A percentile compares a stretch with the other conserved stretches of the same genome.
Conservation (phyloP, 2,329 filamentous ascomycete genomes). For the Claviceps sp. region DNA sequence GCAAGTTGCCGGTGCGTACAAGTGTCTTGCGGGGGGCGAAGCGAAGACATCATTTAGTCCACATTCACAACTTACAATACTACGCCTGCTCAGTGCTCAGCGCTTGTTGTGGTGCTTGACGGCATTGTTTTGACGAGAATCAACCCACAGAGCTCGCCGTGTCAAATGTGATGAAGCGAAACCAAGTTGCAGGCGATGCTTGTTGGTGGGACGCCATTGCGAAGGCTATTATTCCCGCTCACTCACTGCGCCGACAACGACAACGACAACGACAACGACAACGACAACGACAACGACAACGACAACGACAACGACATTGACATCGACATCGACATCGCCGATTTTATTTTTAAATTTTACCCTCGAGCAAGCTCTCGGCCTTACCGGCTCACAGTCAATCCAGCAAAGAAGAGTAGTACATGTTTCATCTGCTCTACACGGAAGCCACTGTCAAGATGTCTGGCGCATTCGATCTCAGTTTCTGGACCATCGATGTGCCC, state of each 20-base stretch:
- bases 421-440: constrained; percentile 7
- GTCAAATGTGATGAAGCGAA: constrained; percentile 5
- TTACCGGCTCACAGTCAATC: not conserved
- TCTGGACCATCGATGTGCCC: constrained; percentile 5
- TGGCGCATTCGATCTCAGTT: constrained; percentile 4
- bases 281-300: too few relatives aligned
- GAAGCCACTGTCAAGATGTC: constrained; percentile 1
- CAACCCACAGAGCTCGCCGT: constrained; percentile 1
- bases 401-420: constrained; percentile 4
- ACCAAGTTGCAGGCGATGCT: constrained; percentile 1
- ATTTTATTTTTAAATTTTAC: not conserved
- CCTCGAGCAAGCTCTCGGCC: not conserved
- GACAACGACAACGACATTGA: too few relatives aligned
- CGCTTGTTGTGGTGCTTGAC: not conserved
- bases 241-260: not conserved
- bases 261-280: too few relatives aligned
- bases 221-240: not conserved
- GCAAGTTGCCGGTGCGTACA: constrained; percentile 3
- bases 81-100: not conserved
- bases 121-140: not conserved
- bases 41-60: not conserved
- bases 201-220: not conserved
- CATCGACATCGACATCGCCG: not conserved
- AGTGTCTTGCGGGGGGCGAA: not conserved
- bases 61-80: too few relatives aligned